These are phyloP conservation scores for Saccharomycopsis vini DNA, from an alignment of 805 yeast species.

Conservation along the genomic window DNA sequence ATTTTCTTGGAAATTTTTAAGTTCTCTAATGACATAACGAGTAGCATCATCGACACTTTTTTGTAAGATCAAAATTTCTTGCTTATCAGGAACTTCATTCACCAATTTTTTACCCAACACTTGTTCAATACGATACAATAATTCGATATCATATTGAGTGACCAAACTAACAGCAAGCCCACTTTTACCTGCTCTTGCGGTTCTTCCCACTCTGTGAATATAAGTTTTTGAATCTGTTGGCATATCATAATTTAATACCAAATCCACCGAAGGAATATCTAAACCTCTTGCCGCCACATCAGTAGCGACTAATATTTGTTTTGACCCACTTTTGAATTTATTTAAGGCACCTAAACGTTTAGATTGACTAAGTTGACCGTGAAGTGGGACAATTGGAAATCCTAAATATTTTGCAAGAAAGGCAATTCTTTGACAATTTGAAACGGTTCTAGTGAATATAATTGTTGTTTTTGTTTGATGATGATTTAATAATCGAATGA, in stretches of 20 bases:
- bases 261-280: conserved; percentile 73
- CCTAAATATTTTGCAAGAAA: conserved; percentile 72
- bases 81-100: conserved; percentile 64
- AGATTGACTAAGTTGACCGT: conserved; percentile 83
- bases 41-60: conserved; percentile 87
- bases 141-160: conserved; percentile 90
- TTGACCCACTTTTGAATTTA: conserved; percentile 65
- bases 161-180: conserved; percentile 83
- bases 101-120: conserved; percentile 79
- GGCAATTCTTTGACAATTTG: conserved; percentile 88
- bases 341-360: conserved; percentile 78
- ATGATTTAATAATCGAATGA: conserved; percentile 78
- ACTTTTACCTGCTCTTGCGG: conserved; percentile 88
- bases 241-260: conserved; percentile 69
- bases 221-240: conserved; percentile 81
- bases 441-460: conserved; percentile 89
- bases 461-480: conserved; percentile 77
- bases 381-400: conserved; percentile 84
- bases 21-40: conserved; percentile 64
- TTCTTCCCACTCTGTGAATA: conserved; percentile 87
- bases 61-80: conserved; percentile 66
- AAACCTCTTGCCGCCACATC: conserved; percentile 88
- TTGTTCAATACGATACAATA: conserved; percentile 79
- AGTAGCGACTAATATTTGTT: conserved; percentile 67
- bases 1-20: conserved; percentile 26